phyloP scores from a whole-genome alignment of 371 early-diverging fungal genomes.

The Lichtheimia ornata region DNA sequence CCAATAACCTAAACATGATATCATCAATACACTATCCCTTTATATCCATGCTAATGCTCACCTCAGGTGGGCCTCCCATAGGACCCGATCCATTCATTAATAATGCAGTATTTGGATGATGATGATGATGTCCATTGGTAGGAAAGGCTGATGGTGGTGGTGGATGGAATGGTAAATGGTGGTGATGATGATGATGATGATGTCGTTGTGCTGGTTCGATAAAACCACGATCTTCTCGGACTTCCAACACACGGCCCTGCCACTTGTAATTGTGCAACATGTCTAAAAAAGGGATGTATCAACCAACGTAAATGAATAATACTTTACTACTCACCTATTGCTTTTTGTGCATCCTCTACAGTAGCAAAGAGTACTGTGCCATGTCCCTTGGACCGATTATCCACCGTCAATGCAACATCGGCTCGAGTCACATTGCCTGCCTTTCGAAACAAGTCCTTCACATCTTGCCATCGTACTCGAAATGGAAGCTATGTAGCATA shows the following conservation, averaged over 20 bases:
- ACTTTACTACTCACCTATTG: constrained; percentile 52
- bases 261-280: constrained; percentile 70
- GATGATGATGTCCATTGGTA: too few relatives aligned
- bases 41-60: too few relatives aligned
- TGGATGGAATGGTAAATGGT: too few relatives aligned
- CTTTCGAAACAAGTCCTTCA: constrained; percentile 81
- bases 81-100: too few relatives aligned
- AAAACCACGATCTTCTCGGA: constrained; percentile 66
- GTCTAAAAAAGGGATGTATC: constrained; percentile 28
- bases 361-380: constrained; percentile 75
- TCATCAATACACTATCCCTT: background rate
- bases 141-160: too few relatives aligned
- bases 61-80: too few relatives aligned
- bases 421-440: constrained; percentile 75
- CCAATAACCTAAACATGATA: constrained; percentile 4
- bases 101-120: too few relatives aligned
- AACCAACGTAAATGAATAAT: constrained; percentile 2
- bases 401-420: constrained; percentile 69
- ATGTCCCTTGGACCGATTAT: constrained; percentile 72
- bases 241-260: constrained; percentile 74
- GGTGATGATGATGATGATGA: background rate
- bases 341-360: constrained; percentile 68
- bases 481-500: constrained; percentile 62
- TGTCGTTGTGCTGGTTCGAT: constrained; percentile 16
- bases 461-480: constrained; percentile 78